Evolutionary conservation across 495 filamentous ascomycete genomes (phyloP), one percentile per base, ranked within the genome.

Genomic region (Aspergillus olivimuriae): DNA sequence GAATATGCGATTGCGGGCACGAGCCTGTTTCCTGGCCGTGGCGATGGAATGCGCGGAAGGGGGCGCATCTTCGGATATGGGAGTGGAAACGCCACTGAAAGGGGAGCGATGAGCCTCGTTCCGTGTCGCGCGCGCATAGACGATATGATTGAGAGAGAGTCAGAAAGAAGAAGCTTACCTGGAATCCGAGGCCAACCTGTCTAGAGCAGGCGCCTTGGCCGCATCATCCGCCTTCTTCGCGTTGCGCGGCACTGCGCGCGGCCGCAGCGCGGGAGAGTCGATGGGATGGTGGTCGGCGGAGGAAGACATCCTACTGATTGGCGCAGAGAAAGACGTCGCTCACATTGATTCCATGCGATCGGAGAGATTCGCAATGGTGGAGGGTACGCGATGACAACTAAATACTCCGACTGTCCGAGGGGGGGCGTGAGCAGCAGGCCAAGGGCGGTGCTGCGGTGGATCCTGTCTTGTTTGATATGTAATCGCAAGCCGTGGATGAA

Each of bases 31-130:
- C 48, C 87, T 79, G 12, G 83, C 89, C 14, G 81, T 81, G 28
- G 87, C 92, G 50, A 94, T 84, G 23, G 87, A 89, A 47, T 87
- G 80, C 22, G 81, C 81, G 2, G 90, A 95, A 2, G 89, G 92
- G 14, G 88, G 92, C 11, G 92, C 92, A 78, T 96, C 89, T 56
- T 81, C 74, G 36, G 94, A 83, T 28, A 96, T 62, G 9, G 91
- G 91, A 22, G 92, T 96, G n/a, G 87, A 87, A 39, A 77, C 78
- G 49, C 89, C 89, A 66, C 90, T 96, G 48, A 23, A 36, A 51
- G 41, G 23, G n/a, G n/a, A n/a, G n/a, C n/a, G n/a, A n/a, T n/a
- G n/a, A n/a, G n/a, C n/a, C n/a, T n/a, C n/a, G n/a, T n/a, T n/a
- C n/a, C n/a, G n/a, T n/a, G n/a, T n/a, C n/a, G n/a, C n/a, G n/a